phyloP scores from a whole-genome alignment of 2,329 filamentous ascomycete species.

The Pseudogymnoascus sp. region DNA sequence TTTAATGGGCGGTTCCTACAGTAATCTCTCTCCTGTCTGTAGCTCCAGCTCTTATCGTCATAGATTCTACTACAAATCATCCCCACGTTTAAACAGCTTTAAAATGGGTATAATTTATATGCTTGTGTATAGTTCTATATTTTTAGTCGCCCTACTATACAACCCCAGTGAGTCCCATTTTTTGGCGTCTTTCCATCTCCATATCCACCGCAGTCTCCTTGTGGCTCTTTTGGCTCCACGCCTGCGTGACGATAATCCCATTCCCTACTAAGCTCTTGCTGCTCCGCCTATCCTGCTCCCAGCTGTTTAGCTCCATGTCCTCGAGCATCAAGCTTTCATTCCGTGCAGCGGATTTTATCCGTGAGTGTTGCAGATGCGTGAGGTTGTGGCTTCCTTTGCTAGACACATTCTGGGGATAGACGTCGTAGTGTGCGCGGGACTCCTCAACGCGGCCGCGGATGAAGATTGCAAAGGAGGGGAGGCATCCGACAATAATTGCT shows the following conservation, averaged over 20 bases:
- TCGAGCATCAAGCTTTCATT: conserved; percentile 13
- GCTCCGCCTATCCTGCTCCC: conserved; percentile 1
- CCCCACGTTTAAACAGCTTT: neutral
- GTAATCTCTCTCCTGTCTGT: neutral
- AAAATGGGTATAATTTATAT: neutral
- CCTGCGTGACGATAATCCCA: neutral
- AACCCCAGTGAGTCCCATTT: neutral
- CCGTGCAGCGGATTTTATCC: conserved; percentile 11
- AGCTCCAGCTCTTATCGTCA: neutral
- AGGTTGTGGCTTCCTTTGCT: neutral
- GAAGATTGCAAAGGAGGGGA: conserved; percentile 18
- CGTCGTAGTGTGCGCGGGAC: neutral
- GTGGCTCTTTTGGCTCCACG: neutral
- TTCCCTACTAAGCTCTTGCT: conserved; percentile 10
- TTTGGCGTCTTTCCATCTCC: neutral
- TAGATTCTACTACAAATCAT: neutral
- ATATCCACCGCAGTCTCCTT: neutral
- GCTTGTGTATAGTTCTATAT: neutral
- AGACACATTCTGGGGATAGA: neutral
- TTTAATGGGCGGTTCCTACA: neutral
- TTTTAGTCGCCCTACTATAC: neutral
- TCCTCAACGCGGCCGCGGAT: conserved; percentile 12
- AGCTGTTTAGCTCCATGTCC: conserved; percentile 11
- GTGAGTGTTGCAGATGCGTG: neutral
- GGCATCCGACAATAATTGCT: conserved; percentile 17